Conservation (phyloP, 257 asterid species). For the Nemophila menziesii region DNA sequence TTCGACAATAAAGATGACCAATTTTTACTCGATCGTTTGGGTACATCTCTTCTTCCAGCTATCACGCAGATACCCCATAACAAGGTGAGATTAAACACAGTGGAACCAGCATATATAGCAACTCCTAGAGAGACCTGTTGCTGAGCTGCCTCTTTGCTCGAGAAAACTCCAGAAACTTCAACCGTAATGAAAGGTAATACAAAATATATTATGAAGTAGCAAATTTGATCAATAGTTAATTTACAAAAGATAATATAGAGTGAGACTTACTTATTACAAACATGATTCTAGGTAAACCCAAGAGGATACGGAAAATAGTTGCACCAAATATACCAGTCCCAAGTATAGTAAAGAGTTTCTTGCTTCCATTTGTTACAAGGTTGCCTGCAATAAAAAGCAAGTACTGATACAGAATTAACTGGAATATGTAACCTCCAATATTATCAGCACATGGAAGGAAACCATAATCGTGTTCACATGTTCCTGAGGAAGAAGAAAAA, state of each 20-base stretch:
- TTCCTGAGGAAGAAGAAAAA: not conserved
- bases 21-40: not conserved
- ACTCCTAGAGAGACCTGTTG: constrained; percentile 51
- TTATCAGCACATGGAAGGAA: constrained; percentile 25
- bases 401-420: constrained; percentile 23
- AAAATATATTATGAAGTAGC: not conserved
- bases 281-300: constrained; percentile 26
- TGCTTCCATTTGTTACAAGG: constrained; percentile 23
- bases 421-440: constrained; percentile 32
- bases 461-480: not conserved
- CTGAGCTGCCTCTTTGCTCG: constrained; percentile 38
- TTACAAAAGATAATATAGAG: too few species aligned
- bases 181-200: not conserved
- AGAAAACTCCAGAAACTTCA: constrained; percentile 51
- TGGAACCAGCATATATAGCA: constrained; percentile 63
- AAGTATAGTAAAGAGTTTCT: constrained; percentile 26
- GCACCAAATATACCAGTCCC: constrained; percentile 41
- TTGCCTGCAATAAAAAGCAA: constrained; percentile 28
- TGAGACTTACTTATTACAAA: constrained; percentile 28
- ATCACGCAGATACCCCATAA: constrained; percentile 55
- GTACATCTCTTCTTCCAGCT: constrained; percentile 21
- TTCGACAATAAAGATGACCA: constrained; percentile 8
- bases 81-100: constrained; percentile 45
- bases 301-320: constrained; percentile 24
- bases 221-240: too few species aligned